Conservation (phyloP, 768 basidiomycete genomes). For the Pleurotus tuber-regium region DNA sequence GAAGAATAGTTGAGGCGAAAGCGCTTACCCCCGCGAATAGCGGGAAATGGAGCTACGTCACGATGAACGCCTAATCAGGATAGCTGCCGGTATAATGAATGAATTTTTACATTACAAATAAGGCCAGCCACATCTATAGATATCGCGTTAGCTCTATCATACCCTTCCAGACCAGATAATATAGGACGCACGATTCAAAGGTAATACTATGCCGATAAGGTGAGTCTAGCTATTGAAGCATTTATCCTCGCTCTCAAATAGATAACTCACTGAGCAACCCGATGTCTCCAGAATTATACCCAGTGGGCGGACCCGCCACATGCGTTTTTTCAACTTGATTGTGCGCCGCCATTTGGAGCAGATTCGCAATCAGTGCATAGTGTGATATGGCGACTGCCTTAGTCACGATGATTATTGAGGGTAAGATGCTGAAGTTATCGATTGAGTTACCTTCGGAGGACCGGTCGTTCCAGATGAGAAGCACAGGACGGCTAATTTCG, state of each 20-base stretch:
- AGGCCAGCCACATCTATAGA: conserved; percentile 40
- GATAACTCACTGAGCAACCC: conserved; percentile 31
- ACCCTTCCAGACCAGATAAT: conserved; percentile 28
- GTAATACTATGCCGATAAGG: conserved; percentile 23
- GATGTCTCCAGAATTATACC: conserved; percentile 51
- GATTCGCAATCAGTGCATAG: conserved; percentile 52
- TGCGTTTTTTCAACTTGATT: conserved; percentile 26
- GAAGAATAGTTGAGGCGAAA: background rate
- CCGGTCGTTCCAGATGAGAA: conserved; percentile 75
- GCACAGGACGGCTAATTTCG: conserved; percentile 56
- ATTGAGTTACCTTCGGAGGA: conserved; percentile 48
- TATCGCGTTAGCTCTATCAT: conserved; percentile 7
- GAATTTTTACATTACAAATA: conserved; percentile 41
- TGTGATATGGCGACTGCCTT: conserved; percentile 56
- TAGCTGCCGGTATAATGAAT: background rate
- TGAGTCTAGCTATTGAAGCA: conserved; percentile 14
- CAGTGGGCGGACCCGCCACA: conserved; percentile 23
- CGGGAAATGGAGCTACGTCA: conserved; percentile 47
- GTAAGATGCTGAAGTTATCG: background rate
- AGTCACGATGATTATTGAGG: background rate
- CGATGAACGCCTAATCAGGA: conserved; percentile 9
- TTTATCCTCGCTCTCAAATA: no score
- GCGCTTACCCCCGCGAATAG: conserved; percentile 48
- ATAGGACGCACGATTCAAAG: conserved; percentile 42
- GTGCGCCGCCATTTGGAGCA: conserved; percentile 48